Conservation (phyloP, 306 rosid genomes). For the Rosa lucieae region DNA sequence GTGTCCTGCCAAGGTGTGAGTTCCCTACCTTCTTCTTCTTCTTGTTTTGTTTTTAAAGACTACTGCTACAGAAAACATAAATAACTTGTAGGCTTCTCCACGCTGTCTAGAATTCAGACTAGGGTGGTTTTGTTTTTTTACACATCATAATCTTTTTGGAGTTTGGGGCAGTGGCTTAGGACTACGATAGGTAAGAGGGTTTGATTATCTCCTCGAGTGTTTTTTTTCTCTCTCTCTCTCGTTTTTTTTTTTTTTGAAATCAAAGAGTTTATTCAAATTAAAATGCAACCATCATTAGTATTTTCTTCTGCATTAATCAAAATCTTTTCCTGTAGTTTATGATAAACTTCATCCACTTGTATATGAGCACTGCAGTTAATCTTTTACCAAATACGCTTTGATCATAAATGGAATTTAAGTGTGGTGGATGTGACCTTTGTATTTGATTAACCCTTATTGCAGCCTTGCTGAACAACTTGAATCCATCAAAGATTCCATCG, state of each 20-base stretch:
- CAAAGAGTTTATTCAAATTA: not conserved
- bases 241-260: not conserved
- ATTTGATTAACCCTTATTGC: conserved; percentile 41
- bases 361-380: not conserved
- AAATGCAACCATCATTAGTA: not conserved
- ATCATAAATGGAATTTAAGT: not conserved
- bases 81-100: not conserved
- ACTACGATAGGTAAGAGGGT: not conserved
- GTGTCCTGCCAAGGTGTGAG: not conserved
- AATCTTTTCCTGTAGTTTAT: not conserved
- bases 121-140: not conserved
- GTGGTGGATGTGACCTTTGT: conserved; percentile 10
- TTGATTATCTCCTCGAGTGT: not conserved
- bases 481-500: conserved; percentile 69
- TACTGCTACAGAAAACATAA: not conserved
- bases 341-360: not conserved
- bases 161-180: not conserved
- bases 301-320: not conserved
- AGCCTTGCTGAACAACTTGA: conserved; percentile 95
- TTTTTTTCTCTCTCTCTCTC: too few species aligned
- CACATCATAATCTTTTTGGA: not conserved
- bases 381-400: not conserved
- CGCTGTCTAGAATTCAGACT: not conserved
- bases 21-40: not conserved
- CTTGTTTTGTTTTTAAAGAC: too few species aligned